Conservation (phyloP, 768 basidiomycete genomes). For the Russula brevipes region DNA sequence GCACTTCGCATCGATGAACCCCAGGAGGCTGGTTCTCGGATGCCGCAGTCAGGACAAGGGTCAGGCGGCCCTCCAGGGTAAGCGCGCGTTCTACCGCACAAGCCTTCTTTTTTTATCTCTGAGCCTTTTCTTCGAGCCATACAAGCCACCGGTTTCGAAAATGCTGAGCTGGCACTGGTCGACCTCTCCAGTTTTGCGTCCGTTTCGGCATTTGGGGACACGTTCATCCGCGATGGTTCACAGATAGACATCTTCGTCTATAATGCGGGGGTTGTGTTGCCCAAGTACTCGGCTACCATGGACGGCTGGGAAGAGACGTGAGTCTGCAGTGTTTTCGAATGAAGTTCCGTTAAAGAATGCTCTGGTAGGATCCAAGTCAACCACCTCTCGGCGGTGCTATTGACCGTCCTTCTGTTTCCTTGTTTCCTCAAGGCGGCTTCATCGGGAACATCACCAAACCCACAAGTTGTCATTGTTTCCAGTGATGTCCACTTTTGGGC, state of each 20-base stretch:
- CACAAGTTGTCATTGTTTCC: slow-evolving; percentile 19
- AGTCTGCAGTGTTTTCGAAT: neutral
- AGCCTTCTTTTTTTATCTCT: neutral
- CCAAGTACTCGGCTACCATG: slow-evolving; percentile 28
- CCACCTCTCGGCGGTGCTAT: slow-evolving; percentile 18
- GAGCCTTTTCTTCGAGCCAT: slow-evolving; percentile 2
- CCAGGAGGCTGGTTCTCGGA: slow-evolving; percentile 18
- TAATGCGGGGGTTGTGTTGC: slow-evolving; percentile 28
- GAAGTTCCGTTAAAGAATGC: neutral
- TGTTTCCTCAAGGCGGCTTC: slow-evolving; percentile 16
- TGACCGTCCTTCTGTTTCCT: slow-evolving; percentile 16
- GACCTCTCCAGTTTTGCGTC: slow-evolving; percentile 30
- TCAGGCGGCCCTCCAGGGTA: slow-evolving; percentile 14
- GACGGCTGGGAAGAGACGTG: slow-evolving; percentile 32
- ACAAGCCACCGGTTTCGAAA: slow-evolving; percentile 18
- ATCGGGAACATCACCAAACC: slow-evolving; percentile 13
- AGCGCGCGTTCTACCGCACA: neutral
- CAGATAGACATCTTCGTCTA: slow-evolving; percentile 30
- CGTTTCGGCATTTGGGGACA: slow-evolving; percentile 28
- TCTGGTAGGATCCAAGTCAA: slow-evolving; percentile 44
- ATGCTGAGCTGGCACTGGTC: slow-evolving; percentile 22
- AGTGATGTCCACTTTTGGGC: slow-evolving; percentile 19
- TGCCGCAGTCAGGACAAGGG: slow-evolving; percentile 19
- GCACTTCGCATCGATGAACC: slow-evolving; percentile 20
- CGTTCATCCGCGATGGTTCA: slow-evolving; percentile 25